Evolutionary conservation across 805 yeast genomes (phyloP), one percentile per base, ranked within the genome.

Genomic region (Debaryomyces prosopidis): DNA sequence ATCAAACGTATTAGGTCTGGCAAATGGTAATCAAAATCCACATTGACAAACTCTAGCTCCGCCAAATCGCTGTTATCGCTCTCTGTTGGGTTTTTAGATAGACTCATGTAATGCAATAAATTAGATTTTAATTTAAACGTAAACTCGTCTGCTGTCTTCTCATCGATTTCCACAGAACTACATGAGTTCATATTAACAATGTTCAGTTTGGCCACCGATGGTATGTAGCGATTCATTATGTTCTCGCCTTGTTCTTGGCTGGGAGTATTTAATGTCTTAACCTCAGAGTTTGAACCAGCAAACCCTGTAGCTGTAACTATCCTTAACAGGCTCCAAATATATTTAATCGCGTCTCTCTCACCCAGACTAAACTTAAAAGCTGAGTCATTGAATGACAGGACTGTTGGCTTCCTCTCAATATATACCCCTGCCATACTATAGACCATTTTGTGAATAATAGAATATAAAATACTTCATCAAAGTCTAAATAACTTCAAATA

Each of bases 1-100:
- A 59, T 40, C 15, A 57, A 40, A 17, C 58, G 55, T 9, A 59
- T 48, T 43, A 58, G 39, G 8, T 46, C 40, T 27, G 34, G 34
- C 7, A 57, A 40, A 43, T 58, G 62, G 42, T 50, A 57, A 38
- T 42, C 45, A 3, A 45, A 16, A n/a, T 43, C 48, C 5, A 49
- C 43, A 27, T 41, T 17, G 7, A 44, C 48, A 19, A 52, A 45
- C 5, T 43, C 33, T 14, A 30, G 42, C 15, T 3, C 16, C 7
- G 8, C 9, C 12, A 30, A 30, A n/a, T 30, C 12, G 14, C 12
- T 3, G 16, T 30, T 9, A 30, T 7, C 6, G 33, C 33, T 8
- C 2, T 5, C 33, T 30, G 8, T 11, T 5, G 16, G 6, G 33
- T 30, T 14, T 9, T 14, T 6, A 30, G 3, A 9, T 14, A 30